phyloP scores from a whole-genome alignment of 2,329 filamentous ascomycete species.

The Penicillium sp. region DNA sequence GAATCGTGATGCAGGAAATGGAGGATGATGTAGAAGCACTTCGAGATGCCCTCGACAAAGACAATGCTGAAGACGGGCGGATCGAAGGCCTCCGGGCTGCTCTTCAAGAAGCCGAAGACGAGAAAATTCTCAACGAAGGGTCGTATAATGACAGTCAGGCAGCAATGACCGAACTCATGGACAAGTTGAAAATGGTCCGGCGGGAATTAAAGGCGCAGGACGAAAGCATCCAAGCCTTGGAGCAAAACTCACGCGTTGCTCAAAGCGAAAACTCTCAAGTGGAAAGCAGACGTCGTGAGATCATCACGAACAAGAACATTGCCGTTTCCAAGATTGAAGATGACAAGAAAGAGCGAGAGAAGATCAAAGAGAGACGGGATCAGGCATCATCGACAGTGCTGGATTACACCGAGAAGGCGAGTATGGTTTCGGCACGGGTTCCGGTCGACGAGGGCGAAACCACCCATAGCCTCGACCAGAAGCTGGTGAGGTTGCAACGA shows the following conservation, averaged over 20 bases:
- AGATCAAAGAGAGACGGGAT: conserved; percentile 50
- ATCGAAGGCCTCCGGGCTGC: conserved; percentile 59
- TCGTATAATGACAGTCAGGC: conserved; percentile 51
- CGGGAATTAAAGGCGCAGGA: conserved; percentile 38
- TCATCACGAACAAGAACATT: conserved; percentile 62
- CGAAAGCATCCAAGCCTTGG: conserved; percentile 33
- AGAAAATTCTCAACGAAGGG: conserved; percentile 42
- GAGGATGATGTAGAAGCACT: conserved; percentile 64
- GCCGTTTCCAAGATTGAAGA: conserved; percentile 55
- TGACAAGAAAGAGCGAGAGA: conserved; percentile 47
- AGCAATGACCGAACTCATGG: conserved; percentile 46
- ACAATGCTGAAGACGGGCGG: conserved; percentile 62
- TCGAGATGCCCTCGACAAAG: conserved; percentile 61
- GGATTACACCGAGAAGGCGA: conserved; percentile 57
- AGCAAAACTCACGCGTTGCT: conserved; percentile 54
- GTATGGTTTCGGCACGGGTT: conserved; percentile 56
- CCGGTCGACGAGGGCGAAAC: conserved; percentile 65
- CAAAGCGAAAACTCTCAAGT: conserved; percentile 53
- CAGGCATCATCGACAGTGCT: conserved; percentile 50
- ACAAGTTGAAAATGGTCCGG: conserved; percentile 34
- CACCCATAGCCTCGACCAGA: conserved; percentile 49
- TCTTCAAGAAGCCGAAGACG: conserved; percentile 57
- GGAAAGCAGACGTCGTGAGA: conserved; percentile 52
- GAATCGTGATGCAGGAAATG: conserved; percentile 57
- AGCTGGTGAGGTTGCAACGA: conserved; percentile 52